These are phyloP conservation scores for Hanseniaspora hatyaiensis DNA, from an alignment of 805 yeast species.

Conservation along the genomic window DNA sequence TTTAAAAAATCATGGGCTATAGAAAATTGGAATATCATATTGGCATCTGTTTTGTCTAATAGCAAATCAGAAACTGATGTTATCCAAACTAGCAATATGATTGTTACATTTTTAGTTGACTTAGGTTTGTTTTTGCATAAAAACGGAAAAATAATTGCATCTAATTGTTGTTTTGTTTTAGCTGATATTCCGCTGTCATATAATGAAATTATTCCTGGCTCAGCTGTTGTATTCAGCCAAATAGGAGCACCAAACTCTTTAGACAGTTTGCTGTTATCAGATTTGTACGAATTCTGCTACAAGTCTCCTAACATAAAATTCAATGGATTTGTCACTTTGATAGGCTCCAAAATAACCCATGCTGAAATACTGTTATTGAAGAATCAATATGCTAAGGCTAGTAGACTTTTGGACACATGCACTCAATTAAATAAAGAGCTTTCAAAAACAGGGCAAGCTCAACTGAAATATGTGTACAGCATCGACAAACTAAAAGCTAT, in stretches of 20 bases:
- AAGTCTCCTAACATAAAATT: slow-evolving; percentile 25
- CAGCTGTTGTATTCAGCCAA: slow-evolving; percentile 31
- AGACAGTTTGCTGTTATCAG: slow-evolving; percentile 47
- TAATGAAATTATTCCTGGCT: slow-evolving; percentile 22
- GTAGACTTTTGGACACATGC: slow-evolving; percentile 49
- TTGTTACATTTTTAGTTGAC: slow-evolving; percentile 36
- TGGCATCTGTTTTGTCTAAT: slow-evolving; percentile 34
- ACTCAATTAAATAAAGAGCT: slow-evolving; percentile 31
- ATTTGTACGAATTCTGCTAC: slow-evolving; percentile 52
- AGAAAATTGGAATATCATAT: slow-evolving; percentile 41
- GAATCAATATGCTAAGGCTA: slow-evolving; percentile 48
- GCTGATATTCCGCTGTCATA: slow-evolving; percentile 37
- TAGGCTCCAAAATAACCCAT: slow-evolving; percentile 52
- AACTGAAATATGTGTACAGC: slow-evolving; percentile 28
- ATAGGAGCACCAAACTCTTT: slow-evolving; percentile 33
- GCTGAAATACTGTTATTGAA: slow-evolving; percentile 60
- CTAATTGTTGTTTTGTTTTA: slow-evolving; percentile 37
- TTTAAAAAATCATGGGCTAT: slow-evolving; percentile 40
- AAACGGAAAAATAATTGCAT: slow-evolving; percentile 29
- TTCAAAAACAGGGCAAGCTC: slow-evolving; percentile 30
- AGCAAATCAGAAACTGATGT: slow-evolving; percentile 17
- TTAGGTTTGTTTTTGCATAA: slow-evolving; percentile 40
- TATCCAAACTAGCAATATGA: slow-evolving; percentile 14
- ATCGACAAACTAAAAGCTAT: slow-evolving; percentile 36
- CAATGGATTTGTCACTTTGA: slow-evolving; percentile 39